A percentile compares a stretch with the other conserved stretches of the same genome.
phyloP scores from a whole-genome alignment of 352 stramenopile genomes.

The Phytopythium mirpurense region DNA sequence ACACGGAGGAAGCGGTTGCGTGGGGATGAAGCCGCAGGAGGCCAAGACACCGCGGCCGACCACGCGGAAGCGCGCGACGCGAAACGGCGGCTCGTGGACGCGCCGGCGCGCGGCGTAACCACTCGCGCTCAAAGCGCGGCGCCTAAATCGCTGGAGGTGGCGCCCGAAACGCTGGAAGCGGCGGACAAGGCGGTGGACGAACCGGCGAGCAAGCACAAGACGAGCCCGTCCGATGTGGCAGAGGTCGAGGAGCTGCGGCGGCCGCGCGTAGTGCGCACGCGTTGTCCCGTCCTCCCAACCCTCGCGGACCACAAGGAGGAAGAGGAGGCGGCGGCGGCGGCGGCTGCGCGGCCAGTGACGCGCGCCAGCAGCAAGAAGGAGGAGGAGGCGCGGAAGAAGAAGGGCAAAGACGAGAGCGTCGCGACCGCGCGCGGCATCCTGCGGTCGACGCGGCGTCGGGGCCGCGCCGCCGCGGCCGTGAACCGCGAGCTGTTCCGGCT shows the following conservation, averaged over 20 bases:
- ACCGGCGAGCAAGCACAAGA: not conserved
- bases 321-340: not conserved
- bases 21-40: too few species aligned
- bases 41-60: too few species aligned
- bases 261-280: not conserved
- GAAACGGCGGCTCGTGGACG: not conserved
- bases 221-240: constrained; percentile 21
- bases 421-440: constrained; percentile 6
- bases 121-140: not conserved
- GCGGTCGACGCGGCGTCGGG: constrained; percentile 2
- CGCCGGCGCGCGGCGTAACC: too few species aligned
- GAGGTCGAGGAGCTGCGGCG: constrained; percentile 7
- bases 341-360: not conserved
- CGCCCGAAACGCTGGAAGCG: too few species aligned
- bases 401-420: not conserved
- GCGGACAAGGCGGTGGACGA: not conserved
- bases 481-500: constrained; percentile 5
- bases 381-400: not conserved
- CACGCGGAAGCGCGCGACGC: not conserved
- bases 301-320: not conserved
- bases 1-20: too few species aligned
- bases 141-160: too few species aligned
- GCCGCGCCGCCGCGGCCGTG: not conserved
- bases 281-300: not conserved
- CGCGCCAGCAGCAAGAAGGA: constrained; percentile 2